A percentile compares a stretch with the other conserved stretches of the same genome.
Conservation (phyloP, 768 basidiomycete species). For the Termitomyces sp. region DNA sequence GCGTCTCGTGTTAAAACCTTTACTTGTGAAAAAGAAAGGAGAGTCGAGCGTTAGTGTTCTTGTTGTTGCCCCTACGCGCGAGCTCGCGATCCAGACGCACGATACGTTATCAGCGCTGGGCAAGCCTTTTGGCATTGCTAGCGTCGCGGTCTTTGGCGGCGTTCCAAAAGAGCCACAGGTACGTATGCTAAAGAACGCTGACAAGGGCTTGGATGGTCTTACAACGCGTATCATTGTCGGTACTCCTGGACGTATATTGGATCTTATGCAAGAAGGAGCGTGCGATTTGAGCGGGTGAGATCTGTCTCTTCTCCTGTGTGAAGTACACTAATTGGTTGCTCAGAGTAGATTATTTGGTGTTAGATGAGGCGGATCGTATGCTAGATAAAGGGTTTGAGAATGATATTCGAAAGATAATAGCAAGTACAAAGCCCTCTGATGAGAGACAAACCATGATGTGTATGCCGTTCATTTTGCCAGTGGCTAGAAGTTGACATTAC, state of each 20-base stretch:
- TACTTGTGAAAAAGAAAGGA: constrained; percentile 20
- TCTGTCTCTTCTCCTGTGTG: not conserved
- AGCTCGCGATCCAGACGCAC: constrained; percentile 94
- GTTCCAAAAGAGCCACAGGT: constrained; percentile 85
- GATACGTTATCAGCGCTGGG: constrained; percentile 74
- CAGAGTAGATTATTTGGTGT: constrained; percentile 85
- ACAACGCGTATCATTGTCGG: constrained; percentile 82
- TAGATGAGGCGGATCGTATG: constrained; percentile 99
- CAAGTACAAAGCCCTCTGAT: constrained; percentile 55
- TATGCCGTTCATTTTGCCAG: constrained; percentile 32
- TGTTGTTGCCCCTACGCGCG: constrained; percentile 91
- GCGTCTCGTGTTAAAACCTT: constrained; percentile 43
- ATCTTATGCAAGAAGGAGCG: constrained; percentile 82
- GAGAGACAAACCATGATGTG: constrained; percentile 93
- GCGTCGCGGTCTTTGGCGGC: constrained; percentile 93
- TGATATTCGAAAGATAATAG: constrained; percentile 89
- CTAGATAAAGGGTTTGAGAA: constrained; percentile 98
- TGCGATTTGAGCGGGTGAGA: constrained; percentile 76
- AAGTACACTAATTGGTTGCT: not conserved
- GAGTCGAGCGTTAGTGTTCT: constrained; percentile 51
- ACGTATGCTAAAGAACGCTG: constrained; percentile 51
- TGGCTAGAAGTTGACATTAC: not conserved
- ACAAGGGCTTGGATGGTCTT: constrained; percentile 40
- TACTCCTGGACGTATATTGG: constrained; percentile 90
- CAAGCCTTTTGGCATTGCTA: constrained; percentile 64